These are phyloP conservation scores for Nakazawaea pomicola DNA, from an alignment of 805 yeast genomes.

Conservation along the genomic window DNA sequence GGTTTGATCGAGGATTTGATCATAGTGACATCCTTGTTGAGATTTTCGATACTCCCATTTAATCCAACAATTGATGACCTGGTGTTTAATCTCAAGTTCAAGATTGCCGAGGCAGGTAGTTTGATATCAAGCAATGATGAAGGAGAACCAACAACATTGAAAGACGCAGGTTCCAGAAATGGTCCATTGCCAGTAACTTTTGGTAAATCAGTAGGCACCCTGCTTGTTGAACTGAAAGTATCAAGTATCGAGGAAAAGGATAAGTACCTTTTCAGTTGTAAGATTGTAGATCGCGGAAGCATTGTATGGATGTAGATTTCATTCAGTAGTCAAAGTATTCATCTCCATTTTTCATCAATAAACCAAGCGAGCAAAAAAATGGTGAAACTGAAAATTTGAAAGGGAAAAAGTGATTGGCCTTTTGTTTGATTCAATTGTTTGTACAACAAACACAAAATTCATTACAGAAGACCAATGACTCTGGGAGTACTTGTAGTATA, in stretches of 20 bases:
- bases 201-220: slow-evolving; percentile 22
- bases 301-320: neutral
- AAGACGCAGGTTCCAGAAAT: slow-evolving; percentile 37
- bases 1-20: slow-evolving; percentile 15
- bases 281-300: neutral
- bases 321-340: neutral
- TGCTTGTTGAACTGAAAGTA: neutral
- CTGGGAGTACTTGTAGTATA: no score
- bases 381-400: no score
- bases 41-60: slow-evolving; percentile 33
- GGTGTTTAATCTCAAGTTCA: slow-evolving; percentile 30
- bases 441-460: no score
- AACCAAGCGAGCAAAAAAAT: no score
- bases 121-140: slow-evolving; percentile 35
- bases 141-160: slow-evolving; percentile 35
- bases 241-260: neutral
- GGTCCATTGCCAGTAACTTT: slow-evolving; percentile 41
- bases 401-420: no score
- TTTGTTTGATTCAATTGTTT: no score
- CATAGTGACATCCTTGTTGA: slow-evolving; percentile 25
- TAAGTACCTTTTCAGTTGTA: neutral
- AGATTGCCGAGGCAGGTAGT: slow-evolving; percentile 35
- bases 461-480: no score
- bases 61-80: slow-evolving; percentile 38
- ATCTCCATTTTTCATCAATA: neutral